Base-by-base conservation (phyloP, 148 eudicot species). In the Agrostemma githago region DNA sequence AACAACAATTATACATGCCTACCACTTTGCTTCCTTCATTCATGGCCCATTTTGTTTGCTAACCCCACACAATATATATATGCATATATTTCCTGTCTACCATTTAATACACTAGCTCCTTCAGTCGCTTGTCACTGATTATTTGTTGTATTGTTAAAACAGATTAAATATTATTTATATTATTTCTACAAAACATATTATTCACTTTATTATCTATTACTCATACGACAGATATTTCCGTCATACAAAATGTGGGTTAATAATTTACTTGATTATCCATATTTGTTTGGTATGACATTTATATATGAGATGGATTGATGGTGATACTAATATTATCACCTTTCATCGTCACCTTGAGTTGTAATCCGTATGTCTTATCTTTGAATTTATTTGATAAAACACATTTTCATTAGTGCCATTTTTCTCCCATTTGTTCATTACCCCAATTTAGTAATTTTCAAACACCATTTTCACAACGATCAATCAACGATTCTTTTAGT, bases 21-120 rank as follows among this genome's bases (percentile, higher is more conserved):
- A 61, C 39, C 67, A 72, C 67, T 67, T 72, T 71, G 51, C 44
- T 71, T 37, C 8, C 5, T 46, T n/a, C 42, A 56, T 46, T n/a
- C 42, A 56, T 70, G 72, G 40, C 44, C 34, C 34, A 26, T 26
- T 42, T 72, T 72, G 75, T 72, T 42, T 72, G 58, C 39, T 37
- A n/a, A 6, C 51, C 62, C 46, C 34, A 40, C 64, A 26, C 8
- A 53, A 15, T 71, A 7, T 34, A 21, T 21, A 38, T 71, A 7
- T 34, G 44, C 44, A 38, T 71, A 37, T 21, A 37, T 21, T 56
- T 71, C 37, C 59, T 3, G 66, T 72, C 66, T 72, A 26, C 54
- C 54, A 60, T 59, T 58, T 72, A 71, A 12, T 71, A 7, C 14
- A 17, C 19, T 37, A 51, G 14, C n/a, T 34, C 67, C 5, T 0